phyloP scores from a whole-genome alignment of 1,139 yeast genomes.

The Pichia sp. region DNA sequence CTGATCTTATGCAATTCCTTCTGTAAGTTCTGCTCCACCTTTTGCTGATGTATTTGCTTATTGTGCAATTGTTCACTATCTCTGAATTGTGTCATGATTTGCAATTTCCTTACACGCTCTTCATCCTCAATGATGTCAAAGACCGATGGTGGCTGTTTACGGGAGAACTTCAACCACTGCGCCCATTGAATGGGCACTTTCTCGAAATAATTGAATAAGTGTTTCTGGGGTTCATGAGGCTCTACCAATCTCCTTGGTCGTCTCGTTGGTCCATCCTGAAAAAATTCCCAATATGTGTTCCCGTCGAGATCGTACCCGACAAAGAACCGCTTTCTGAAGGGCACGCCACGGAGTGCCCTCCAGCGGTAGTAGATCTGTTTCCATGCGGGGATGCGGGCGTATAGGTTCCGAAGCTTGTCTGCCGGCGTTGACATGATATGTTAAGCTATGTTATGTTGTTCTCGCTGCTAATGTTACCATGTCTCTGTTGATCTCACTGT shows the following conservation, averaged over 20 bases:
- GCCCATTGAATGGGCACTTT: constrained; percentile 68
- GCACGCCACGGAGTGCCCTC: constrained; percentile 56
- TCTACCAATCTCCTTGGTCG: constrained; percentile 44
- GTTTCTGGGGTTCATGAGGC: constrained; percentile 35
- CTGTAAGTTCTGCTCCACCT: constrained; percentile 15
- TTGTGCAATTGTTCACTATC: constrained; percentile 41
- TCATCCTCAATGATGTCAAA: constrained; percentile 56
- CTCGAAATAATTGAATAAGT: constrained; percentile 43
- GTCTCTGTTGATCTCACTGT: too few species aligned
- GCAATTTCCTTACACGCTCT: constrained; percentile 47
- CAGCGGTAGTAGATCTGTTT: constrained; percentile 47
- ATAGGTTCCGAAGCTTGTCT: constrained; percentile 2
- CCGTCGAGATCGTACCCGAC: constrained; percentile 72
- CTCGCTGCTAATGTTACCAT: too few species aligned
- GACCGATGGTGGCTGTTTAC: constrained; percentile 53
- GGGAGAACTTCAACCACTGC: constrained; percentile 69
- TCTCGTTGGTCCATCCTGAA: constrained; percentile 30
- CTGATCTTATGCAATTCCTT: constrained; percentile 19
- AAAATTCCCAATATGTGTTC: constrained; percentile 80
- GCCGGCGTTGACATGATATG: too few species aligned
- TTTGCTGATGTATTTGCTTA: constrained; percentile 12
- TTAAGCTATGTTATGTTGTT: too few species aligned
- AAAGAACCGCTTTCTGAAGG: constrained; percentile 48
- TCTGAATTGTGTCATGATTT: constrained; percentile 50
- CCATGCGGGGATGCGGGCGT: constrained; percentile 22